A percentile compares a stretch with the other conserved stretches of the same genome.
phyloP scores from a whole-genome alignment of 2,329 filamentous ascomycete species.

The Xylaria multiplex region DNA sequence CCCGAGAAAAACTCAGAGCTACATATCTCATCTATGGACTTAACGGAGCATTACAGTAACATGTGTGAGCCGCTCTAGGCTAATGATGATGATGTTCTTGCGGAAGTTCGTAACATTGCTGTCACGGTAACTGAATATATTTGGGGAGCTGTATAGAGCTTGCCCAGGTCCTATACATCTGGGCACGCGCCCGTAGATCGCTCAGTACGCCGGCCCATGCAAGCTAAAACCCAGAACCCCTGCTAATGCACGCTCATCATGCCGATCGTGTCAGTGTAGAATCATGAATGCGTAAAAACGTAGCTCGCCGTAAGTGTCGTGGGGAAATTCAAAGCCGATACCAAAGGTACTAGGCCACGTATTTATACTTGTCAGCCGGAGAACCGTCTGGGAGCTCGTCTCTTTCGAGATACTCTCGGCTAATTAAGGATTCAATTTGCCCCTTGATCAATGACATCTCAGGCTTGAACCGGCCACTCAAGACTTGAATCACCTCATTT shows the following conservation, averaged over 20 bases:
- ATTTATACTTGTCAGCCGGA: conserved; percentile 76
- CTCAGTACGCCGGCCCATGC: conserved; percentile 33
- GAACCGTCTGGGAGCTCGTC: conserved; percentile 76
- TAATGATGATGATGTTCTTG: neutral
- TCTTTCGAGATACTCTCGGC: conserved; percentile 80
- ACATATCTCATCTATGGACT: conserved; percentile 3
- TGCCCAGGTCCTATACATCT: conserved; percentile 14
- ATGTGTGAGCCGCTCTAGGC: conserved; percentile 2
- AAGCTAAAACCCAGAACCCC: conserved; percentile 12
- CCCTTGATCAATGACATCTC: conserved; percentile 82
- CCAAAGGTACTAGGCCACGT: conserved; percentile 66
- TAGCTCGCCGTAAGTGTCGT: conserved; percentile 7
- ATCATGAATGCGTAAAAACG: conserved; percentile 27
- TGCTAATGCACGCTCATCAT: conserved; percentile 22
- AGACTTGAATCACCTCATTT: conserved; percentile 75
- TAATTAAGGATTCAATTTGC: conserved; percentile 80
- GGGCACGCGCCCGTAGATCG: conserved; percentile 15
- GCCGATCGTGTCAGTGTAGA: conserved; percentile 18
- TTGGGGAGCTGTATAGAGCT: neutral
- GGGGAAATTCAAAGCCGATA: neutral
- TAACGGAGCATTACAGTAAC: conserved; percentile 9
- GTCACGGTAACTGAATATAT: conserved; percentile 1
- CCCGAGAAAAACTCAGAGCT: neutral
- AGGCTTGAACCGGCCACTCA: conserved; percentile 76
- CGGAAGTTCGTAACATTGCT: neutral